Evolutionary conservation across 2,329 filamentous ascomycete species (phyloP).

Genomic region (Sarocladiaceae sp.): DNA sequence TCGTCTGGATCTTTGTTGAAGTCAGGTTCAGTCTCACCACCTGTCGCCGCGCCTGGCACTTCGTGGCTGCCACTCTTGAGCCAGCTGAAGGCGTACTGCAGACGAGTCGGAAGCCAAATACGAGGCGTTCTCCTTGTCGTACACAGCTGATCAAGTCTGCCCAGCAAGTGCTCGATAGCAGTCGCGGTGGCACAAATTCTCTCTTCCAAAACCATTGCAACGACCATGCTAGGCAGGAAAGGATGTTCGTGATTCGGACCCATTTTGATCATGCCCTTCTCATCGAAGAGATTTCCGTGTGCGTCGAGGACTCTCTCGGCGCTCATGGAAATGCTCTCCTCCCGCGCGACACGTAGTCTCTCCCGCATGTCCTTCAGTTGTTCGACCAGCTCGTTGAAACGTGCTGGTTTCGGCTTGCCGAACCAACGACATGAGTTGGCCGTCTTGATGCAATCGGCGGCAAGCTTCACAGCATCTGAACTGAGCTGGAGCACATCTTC

Average conservation of each 20-base stretch:
- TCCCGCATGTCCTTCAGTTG: slow-evolving; percentile 19
- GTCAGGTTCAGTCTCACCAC: background rate
- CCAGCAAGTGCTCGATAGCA: slow-evolving; percentile 29
- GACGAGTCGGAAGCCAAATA: slow-evolving; percentile 37
- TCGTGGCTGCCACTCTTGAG: slow-evolving; percentile 20
- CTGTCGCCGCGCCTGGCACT: slow-evolving; percentile 14
- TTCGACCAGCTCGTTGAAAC: slow-evolving; percentile 17
- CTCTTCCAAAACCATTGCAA: slow-evolving; percentile 45
- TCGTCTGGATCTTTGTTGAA: slow-evolving; percentile 20
- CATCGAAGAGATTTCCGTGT: slow-evolving; percentile 37
- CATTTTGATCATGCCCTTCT: slow-evolving; percentile 30
- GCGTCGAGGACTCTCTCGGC: slow-evolving; percentile 35
- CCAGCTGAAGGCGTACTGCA: slow-evolving; percentile 36
- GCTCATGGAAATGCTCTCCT: slow-evolving; percentile 24
- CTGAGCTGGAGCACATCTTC: slow-evolving; percentile 19
- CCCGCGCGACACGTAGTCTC: slow-evolving; percentile 22
- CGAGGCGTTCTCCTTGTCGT: slow-evolving; percentile 27
- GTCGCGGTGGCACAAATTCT: slow-evolving; percentile 24
- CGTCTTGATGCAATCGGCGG: slow-evolving; percentile 19
- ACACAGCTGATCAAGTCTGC: slow-evolving; percentile 30
- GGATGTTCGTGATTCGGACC: slow-evolving; percentile 19
- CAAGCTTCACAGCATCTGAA: slow-evolving; percentile 20
- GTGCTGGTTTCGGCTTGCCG: slow-evolving; percentile 16
- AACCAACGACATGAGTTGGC: slow-evolving; percentile 28
- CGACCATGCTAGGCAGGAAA: slow-evolving; percentile 33